Conservation (phyloP, 2,329 filamentous ascomycete species). For the Cercospora nicotianae region DNA sequence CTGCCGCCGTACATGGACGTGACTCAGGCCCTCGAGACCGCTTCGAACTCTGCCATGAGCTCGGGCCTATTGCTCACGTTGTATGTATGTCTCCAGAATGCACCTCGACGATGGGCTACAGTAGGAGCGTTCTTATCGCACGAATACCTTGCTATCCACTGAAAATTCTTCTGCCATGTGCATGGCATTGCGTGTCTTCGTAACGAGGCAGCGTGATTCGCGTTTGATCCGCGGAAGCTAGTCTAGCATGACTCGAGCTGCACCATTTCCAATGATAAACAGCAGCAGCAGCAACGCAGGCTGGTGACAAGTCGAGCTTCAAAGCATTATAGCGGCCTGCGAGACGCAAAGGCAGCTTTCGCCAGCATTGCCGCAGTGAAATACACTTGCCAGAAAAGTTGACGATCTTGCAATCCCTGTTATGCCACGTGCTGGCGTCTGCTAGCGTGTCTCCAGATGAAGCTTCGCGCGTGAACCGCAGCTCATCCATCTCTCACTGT, state of each 20-base stretch:
- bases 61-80: background rate
- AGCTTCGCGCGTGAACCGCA: background rate
- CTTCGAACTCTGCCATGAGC: background rate
- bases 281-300: background rate
- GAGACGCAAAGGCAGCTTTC: background rate
- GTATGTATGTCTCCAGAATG: background rate
- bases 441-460: background rate
- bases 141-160: background rate
- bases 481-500: background rate
- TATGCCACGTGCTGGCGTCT: background rate
- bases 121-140: background rate
- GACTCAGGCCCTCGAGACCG: background rate
- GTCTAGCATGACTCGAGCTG: background rate
- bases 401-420: too few species aligned
- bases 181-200: background rate
- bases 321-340: background rate
- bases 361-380: background rate
- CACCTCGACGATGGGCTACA: background rate
- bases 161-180: background rate
- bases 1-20: background rate
- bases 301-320: background rate
- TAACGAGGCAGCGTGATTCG: background rate
- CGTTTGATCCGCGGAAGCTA: background rate
- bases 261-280: background rate
- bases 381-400: background rate